These are phyloP conservation scores for Bassia scoparia DNA, from an alignment of 148 eudicot genomes.

Conservation along the genomic window DNA sequence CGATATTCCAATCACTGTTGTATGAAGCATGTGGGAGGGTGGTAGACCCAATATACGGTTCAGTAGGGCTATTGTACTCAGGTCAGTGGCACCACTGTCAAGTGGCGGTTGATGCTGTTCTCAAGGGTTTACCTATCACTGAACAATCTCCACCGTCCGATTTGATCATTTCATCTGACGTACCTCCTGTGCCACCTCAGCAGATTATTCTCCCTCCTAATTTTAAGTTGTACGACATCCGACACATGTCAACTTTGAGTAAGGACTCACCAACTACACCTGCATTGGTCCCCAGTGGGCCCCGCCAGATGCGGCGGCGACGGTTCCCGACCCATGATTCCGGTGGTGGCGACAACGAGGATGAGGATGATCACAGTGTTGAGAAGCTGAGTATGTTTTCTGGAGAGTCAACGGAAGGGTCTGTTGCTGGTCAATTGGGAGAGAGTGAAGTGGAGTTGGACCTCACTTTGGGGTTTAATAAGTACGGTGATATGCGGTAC, in stretches of 20 bases:
- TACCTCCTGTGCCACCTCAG: conserved; percentile 20
- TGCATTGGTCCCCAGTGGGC: conserved; percentile 11
- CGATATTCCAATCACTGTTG: conserved; percentile 52
- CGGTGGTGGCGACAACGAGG: not conserved
- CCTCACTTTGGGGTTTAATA: conserved; percentile 28
- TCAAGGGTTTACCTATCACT: conserved; percentile 41
- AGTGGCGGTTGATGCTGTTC: conserved; percentile 66
- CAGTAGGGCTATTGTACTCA: conserved; percentile 56
- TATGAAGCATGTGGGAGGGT: conserved; percentile 83
- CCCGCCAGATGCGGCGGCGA: conserved; percentile 17
- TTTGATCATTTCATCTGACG: not conserved
- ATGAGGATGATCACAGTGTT: conserved; percentile 17
- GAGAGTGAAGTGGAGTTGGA: conserved; percentile 23
- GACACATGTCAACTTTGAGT: conserved; percentile 36
- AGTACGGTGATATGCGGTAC: not conserved
- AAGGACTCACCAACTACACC: not conserved
- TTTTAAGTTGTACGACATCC: conserved; percentile 38
- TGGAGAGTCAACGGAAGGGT: conserved; percentile 38
- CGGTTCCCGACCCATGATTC: not conserved
- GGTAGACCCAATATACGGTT: conserved; percentile 62
- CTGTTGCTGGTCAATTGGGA: conserved; percentile 21
- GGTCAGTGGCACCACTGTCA: conserved; percentile 64
- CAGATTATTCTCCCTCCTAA: conserved; percentile 26
- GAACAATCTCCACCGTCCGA: conserved; percentile 21
- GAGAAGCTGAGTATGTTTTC: conserved; percentile 37